These are phyloP conservation scores for Paspalum vaginatum DNA, from an alignment of 176 grass and related monocot genomes.

Conservation along the genomic window DNA sequence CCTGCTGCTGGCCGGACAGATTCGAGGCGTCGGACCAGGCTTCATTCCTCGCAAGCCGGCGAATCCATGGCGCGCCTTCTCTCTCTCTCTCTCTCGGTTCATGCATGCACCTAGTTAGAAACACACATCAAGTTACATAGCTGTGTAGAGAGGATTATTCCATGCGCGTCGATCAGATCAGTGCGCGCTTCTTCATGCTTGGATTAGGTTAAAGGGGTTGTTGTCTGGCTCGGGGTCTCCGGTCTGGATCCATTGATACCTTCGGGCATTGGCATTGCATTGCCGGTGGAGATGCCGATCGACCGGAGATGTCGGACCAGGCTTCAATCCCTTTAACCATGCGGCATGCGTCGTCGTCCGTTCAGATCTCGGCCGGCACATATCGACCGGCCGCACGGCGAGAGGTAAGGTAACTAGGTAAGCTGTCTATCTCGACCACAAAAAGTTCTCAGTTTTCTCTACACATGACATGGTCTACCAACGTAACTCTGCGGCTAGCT, in stretches of 20 bases:
- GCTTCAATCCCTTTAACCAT: slow-evolving; percentile 83
- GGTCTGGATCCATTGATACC: slow-evolving; percentile 11
- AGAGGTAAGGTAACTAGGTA: not conserved
- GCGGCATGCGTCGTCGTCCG: slow-evolving; percentile 7
- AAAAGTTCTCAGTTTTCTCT: not conserved
- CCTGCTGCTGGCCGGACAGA: slow-evolving; percentile 1
- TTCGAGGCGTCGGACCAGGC: slow-evolving; percentile 88
- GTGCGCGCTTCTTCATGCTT: slow-evolving; percentile 9
- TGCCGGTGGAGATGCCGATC: not conserved
- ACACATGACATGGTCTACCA: not conserved
- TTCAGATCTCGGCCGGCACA: not conserved
- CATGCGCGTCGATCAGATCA: not conserved
- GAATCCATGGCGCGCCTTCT: slow-evolving; percentile 51
- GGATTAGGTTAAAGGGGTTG: slow-evolving; percentile 77
- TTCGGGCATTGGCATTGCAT: not conserved
- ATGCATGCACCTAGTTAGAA: not conserved
- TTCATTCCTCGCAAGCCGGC: slow-evolving; percentile 87
- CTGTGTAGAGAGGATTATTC: not conserved
- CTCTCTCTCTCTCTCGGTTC: not conserved
- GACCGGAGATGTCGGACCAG: slow-evolving; percentile 68
- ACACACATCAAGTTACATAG: not conserved
- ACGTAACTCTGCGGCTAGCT: not conserved
- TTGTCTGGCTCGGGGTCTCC: slow-evolving; percentile 87
- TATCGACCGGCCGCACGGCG: not conserved
- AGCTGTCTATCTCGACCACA: not conserved